Base-by-base conservation (phyloP, 1,284 basidiomycete species). In the Apiotrichum mycotoxinovorans region DNA sequence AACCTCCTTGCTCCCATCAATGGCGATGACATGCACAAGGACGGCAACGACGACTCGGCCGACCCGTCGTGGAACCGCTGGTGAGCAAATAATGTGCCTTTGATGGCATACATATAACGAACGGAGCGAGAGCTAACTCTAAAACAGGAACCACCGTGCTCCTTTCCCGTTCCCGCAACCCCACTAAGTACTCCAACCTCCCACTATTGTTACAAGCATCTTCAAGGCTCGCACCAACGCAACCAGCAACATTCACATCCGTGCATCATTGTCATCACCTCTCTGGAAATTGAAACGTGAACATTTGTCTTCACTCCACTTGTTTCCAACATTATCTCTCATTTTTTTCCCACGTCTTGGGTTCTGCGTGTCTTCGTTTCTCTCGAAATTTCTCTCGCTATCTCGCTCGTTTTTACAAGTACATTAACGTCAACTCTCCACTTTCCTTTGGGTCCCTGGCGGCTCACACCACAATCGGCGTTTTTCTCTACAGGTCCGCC, bases 1-100 rank as follows among this genome's bases (percentile, higher is more conserved):
- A 44, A 56, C 43, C 38, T 57, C 14, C 48, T 55, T 20, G 49
- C 51, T 1, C 58, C 54, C 22, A 56, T 34, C 44, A 40, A 15
- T 22, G 33, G 30, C 25, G 56, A 57, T 27, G 59, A 57, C 44
- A 34, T 60, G 50, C 40, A 27, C 47, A 57, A 57, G 49, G 52
- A 61, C 18, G 53, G 40, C 59, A 56, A 42, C 54, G 50, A 26
- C 23, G 38, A 42, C 25, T 26, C 41, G 8, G 38, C 23, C 26
- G 49, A 51, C 26, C 37, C 49, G n/a, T 25, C 49, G 15, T 52
- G 42, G 42, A 26, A 35, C 51, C 44, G 42, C 23, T 52, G 51
- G 48, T 50, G 46, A 37, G 46, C 22, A 37, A 20, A 7, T n/a
- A n/a, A n/a, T n/a, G n/a, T n/a, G n/a, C 7, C 30, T 30, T 5